Evolutionary conservation across 2,329 filamentous ascomycete genomes (phyloP).

Genomic region (Ascochyta lentis): DNA sequence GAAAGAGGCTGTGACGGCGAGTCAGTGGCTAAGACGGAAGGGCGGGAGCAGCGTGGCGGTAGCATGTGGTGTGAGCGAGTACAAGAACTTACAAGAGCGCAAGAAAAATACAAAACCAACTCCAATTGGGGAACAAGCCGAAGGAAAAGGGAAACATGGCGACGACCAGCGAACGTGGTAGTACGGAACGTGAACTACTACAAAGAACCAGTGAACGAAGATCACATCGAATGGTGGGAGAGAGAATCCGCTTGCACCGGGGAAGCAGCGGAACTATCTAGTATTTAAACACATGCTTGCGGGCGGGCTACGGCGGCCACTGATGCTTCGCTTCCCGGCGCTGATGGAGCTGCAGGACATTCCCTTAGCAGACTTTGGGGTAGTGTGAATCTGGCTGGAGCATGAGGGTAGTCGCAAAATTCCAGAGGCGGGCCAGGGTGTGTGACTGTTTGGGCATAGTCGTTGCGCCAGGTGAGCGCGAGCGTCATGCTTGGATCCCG

Average conservation of each 20-base stretch:
- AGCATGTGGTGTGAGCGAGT: slow-evolving; percentile 2
- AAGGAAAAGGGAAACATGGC: slow-evolving; percentile 49
- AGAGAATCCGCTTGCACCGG: slow-evolving; percentile 48
- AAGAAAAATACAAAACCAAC: slow-evolving; percentile 49
- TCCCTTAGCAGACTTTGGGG: slow-evolving; percentile 51
- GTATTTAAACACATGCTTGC: slow-evolving; percentile 51
- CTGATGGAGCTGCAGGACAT: slow-evolving; percentile 50
- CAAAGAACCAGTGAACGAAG: slow-evolving; percentile 43
- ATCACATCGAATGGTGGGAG: slow-evolving; percentile 51
- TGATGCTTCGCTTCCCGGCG: slow-evolving; percentile 50
- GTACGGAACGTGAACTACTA: slow-evolving; percentile 44
- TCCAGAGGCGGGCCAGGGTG: slow-evolving; percentile 41
- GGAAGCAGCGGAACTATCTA: slow-evolving; percentile 47
- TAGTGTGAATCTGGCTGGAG: slow-evolving; percentile 50
- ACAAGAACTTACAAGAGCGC: slow-evolving; percentile 43
- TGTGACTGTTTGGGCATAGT: slow-evolving; percentile 40
- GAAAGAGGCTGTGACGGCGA: slow-evolving; percentile 70
- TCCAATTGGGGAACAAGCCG: slow-evolving; percentile 47
- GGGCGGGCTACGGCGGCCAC: slow-evolving; percentile 48
- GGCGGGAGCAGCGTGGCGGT: slow-evolving; percentile 14
- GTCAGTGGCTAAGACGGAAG: slow-evolving; percentile 28
- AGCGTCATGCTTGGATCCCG: slow-evolving; percentile 51
- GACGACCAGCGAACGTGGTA: slow-evolving; percentile 48
- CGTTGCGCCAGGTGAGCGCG: slow-evolving; percentile 38
- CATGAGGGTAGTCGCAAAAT: slow-evolving; percentile 49